A percentile compares a stretch with the other conserved stretches of the same genome.
Evolutionary conservation across 805 yeast genomes (phyloP).

Genomic region (Cyberlindnera mrakii): DNA sequence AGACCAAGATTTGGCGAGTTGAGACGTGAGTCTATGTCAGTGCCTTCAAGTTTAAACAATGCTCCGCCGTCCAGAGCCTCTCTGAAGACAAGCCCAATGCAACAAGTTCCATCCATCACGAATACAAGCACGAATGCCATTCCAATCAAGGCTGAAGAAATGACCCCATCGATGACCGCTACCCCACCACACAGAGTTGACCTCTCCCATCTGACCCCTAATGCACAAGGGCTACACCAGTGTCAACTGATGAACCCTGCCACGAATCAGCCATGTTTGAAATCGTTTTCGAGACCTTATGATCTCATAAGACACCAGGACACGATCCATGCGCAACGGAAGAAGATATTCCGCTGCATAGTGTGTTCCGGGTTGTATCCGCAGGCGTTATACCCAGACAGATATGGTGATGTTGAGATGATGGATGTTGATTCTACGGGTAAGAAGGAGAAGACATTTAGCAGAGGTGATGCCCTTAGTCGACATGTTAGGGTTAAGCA

Average conservation of each 20-base stretch:
- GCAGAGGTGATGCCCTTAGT: slow-evolving; percentile 90
- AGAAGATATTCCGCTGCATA: slow-evolving; percentile 80
- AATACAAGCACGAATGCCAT: background rate
- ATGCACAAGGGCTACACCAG: slow-evolving; percentile 29
- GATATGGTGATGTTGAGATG: slow-evolving; percentile 2
- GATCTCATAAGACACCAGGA: slow-evolving; percentile 94
- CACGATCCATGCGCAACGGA: slow-evolving; percentile 86
- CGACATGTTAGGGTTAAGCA: slow-evolving; percentile 93
- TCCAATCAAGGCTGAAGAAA: background rate
- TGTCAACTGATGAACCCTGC: slow-evolving; percentile 56
- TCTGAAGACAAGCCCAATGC: background rate
- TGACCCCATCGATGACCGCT: background rate
- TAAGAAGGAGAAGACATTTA: slow-evolving; percentile 63
- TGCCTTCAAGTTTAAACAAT: background rate
- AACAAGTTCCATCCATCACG: background rate
- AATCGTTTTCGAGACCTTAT: slow-evolving; percentile 88
- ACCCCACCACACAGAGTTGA: background rate
- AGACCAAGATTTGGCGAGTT: slow-evolving; percentile 5
- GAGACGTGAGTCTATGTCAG: slow-evolving; percentile 2
- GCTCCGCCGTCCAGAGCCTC: background rate
- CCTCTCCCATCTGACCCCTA: background rate
- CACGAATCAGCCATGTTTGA: slow-evolving; percentile 60
- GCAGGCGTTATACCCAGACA: slow-evolving; percentile 2
- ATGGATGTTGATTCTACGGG: slow-evolving; percentile 22
- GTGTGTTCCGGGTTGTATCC: slow-evolving; percentile 41